Evolutionary conservation across 108 stramenopile genomes (phyloP).

Genomic region (Skeletonema grethae): DNA sequence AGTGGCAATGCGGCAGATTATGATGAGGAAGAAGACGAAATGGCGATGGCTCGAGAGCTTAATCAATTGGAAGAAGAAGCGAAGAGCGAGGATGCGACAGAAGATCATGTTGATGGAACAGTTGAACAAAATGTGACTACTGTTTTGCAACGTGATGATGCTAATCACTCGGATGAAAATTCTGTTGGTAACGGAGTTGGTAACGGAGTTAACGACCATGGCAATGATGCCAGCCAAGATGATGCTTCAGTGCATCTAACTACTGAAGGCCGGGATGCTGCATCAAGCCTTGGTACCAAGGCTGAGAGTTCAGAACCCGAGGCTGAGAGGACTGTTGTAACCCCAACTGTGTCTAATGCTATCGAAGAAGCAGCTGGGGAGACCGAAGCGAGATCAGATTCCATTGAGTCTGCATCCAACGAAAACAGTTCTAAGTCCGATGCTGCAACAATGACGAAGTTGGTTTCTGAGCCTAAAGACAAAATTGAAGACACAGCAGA

Average conservation of each 20-base stretch:
- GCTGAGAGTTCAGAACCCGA: not conserved
- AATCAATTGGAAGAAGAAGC: slow-evolving; percentile 2
- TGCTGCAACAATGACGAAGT: not conserved
- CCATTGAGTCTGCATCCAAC: not conserved
- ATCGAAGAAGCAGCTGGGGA: not conserved
- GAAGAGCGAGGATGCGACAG: slow-evolving; percentile 19
- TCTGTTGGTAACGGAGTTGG: slow-evolving; percentile 5
- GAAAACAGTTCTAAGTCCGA: not conserved
- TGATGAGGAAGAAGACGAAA: slow-evolving; percentile 44
- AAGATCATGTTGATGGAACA: slow-evolving; percentile 8
- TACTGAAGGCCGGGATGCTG: not conserved
- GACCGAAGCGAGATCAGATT: not conserved
- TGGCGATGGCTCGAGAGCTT: slow-evolving; percentile 55
- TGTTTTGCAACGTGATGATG: slow-evolving; percentile 19
- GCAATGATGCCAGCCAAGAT: not conserved
- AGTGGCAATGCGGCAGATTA: slow-evolving; percentile 13
- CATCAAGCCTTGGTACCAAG: not conserved
- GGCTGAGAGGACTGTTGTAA: not conserved
- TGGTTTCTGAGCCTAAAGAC: not conserved
- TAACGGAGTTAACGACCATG: not conserved
- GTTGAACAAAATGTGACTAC: slow-evolving; percentile 17
- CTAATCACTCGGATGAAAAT: not conserved
- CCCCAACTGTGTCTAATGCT: slow-evolving; percentile 4
- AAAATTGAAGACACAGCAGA: slow-evolving; percentile 2
- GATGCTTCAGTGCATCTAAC: not conserved